Evolutionary conservation across 106 monocot species (phyloP), one percentile per base, ranked within the genome.

Genomic region (Acanthochlamys bracteata): DNA sequence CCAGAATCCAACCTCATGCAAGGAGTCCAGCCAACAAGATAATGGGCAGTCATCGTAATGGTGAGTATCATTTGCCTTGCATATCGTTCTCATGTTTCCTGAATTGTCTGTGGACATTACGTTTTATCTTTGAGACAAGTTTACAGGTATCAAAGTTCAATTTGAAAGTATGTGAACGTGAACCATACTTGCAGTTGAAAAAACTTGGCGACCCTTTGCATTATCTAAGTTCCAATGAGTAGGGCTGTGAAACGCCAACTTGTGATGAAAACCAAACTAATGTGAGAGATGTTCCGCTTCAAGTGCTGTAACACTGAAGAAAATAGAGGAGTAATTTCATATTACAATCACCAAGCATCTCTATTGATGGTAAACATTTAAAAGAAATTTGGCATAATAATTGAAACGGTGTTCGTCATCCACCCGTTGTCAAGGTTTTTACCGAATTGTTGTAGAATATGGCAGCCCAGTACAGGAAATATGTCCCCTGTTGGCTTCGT

Each of bases 31-130:
- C 65, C 57, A 61, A 7, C 56, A 69, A 13, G 24, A 65, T 22
- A 65, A 20, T 73, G 73, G 79, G 27, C 69, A 42, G 74, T 54
- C 39, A 74, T 69, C 54, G 15, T 55, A 42, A 57, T 69, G 79
- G 79, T 79, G 1, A 33, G 1, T 33, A 6, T 33, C 33, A 33
- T 33, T n/a, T 33, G 33, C 33, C 33, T 33, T 33, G 33, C 33
- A 33, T 33, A 6, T 33, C 33, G 1, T 6, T 33, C 33, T 33
- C 33, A 33, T 33, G 33, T 1, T 40, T 7, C 23, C 39, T 1
- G 19, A 53, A n/a, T n/a, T 20, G 21, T 65, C n/a, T 57, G 26
- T 51, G 39, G 20, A 3, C 4, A 33, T 33, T 6, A 33, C 4
- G 33, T 6, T 6, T 6, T 33, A 33, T 33, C 33, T 60, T 60